Conservation (phyloP, 2,329 filamentous ascomycete species). For the Nectriaceae sp. region DNA sequence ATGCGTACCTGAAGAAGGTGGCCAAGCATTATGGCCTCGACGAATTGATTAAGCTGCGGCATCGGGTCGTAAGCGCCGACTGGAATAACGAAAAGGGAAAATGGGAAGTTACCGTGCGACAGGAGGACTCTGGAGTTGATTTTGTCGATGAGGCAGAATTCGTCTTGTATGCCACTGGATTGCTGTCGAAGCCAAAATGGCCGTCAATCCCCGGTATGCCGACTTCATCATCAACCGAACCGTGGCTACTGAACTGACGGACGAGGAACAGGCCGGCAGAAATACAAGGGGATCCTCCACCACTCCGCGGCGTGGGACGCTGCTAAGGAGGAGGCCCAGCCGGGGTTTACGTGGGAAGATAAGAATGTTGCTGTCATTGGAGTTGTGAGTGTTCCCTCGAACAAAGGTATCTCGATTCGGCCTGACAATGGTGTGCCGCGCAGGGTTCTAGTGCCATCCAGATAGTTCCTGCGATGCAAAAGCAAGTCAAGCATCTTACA, state of each 20-base stretch:
- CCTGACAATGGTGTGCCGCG: too few relatives aligned
- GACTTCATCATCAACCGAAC: too few relatives aligned
- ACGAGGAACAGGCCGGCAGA: slow-evolving; percentile 47
- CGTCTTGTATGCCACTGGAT: slow-evolving; percentile 1
- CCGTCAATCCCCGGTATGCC: slow-evolving; percentile 53
- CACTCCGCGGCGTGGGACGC: slow-evolving; percentile 43
- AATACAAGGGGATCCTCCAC: slow-evolving; percentile 50
- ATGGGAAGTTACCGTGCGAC: background rate
- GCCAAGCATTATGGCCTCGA: slow-evolving; percentile 8
- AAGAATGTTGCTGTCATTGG: slow-evolving; percentile 54
- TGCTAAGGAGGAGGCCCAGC: slow-evolving; percentile 38
- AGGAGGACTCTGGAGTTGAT: background rate
- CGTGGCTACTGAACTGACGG: too few relatives aligned
- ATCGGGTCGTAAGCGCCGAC: background rate
- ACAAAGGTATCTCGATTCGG: too few relatives aligned
- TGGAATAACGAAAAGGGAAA: slow-evolving; percentile 7
- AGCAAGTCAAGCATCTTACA: too few relatives aligned
- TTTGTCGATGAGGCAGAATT: slow-evolving; percentile 1
- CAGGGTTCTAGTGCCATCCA: too few relatives aligned
- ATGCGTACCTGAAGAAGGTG: slow-evolving; percentile 6
- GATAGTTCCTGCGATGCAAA: too few relatives aligned
- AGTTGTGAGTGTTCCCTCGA: too few relatives aligned
- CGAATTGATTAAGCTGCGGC: slow-evolving; percentile 7
- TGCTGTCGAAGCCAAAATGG: slow-evolving; percentile 31
- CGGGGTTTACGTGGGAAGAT: too few relatives aligned